Evolutionary conservation across 208 protist species (phyloP).

Genomic region (Trypanosoma caninum): DNA sequence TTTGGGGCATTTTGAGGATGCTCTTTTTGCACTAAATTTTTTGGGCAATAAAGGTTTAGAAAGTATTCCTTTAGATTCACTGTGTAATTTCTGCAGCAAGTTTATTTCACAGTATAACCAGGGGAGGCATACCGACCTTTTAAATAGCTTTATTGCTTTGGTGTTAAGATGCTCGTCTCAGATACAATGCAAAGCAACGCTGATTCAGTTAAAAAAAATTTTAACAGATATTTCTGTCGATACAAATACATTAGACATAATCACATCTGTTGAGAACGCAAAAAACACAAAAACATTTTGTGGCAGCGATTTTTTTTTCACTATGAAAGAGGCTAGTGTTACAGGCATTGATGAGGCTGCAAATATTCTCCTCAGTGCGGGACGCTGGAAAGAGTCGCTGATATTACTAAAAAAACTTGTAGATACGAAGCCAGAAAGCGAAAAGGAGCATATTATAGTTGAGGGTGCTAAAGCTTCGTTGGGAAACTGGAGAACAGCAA

Average conservation of each 20-base stretch:
- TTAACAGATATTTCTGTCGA: slow-evolving; percentile 14
- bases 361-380: slow-evolving; percentile 15
- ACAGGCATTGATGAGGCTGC: slow-evolving; percentile 25
- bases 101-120: slow-evolving; percentile 22
- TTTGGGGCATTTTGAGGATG: slow-evolving; percentile 14
- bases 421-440: slow-evolving; percentile 13
- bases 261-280: not conserved
- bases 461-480: slow-evolving; percentile 21
- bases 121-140: slow-evolving; percentile 13
- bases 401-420: slow-evolving; percentile 23
- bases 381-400: slow-evolving; percentile 33
- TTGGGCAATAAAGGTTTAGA: not conserved
- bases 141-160: slow-evolving; percentile 20
- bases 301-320: not conserved
- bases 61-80: slow-evolving; percentile 9
- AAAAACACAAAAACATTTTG: not conserved
- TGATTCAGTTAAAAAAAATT: slow-evolving; percentile 13
- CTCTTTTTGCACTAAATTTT: slow-evolving; percentile 15
- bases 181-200: slow-evolving; percentile 13
- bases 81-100: slow-evolving; percentile 16
- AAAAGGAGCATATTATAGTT: slow-evolving; percentile 28
- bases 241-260: slow-evolving; percentile 16
- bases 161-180: slow-evolving; percentile 16
- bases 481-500: slow-evolving; percentile 29
- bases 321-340: slow-evolving; percentile 3